Percentiles rank a stretch among this genome's conserved stretches.
Evolutionary conservation across 2,329 filamentous ascomycete species (phyloP).

Genomic region (Chrysoporthe puriensis): DNA sequence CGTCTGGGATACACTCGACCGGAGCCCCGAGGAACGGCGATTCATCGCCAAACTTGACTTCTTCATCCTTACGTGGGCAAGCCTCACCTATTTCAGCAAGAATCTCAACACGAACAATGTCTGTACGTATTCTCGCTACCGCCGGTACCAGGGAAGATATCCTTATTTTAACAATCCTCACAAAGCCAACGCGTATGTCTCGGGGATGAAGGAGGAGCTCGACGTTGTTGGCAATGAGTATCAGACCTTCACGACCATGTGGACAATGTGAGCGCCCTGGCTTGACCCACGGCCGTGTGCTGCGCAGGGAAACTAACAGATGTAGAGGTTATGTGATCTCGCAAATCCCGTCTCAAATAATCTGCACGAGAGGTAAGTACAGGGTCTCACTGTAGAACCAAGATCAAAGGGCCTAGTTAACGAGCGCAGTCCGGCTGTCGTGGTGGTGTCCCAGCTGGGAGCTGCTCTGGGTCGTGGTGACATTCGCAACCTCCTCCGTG

Average conservation of each 20-base stretch:
- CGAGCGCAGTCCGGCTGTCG: conserved; percentile 25
- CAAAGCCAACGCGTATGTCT: conserved; percentile 28
- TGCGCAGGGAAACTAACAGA: not conserved
- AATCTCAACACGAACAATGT: conserved; percentile 33
- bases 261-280: conserved; percentile 24
- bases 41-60: conserved; percentile 31
- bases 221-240: conserved; percentile 31
- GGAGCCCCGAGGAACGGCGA: conserved; percentile 23
- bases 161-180: not conserved
- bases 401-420: not conserved
- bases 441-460: conserved; percentile 31
- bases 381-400: not conserved
- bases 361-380: conserved; percentile 28
- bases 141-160: not conserved
- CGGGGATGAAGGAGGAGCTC: conserved; percentile 31
- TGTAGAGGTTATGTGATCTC: conserved; percentile 29
- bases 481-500: conserved; percentile 28
- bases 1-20: conserved; percentile 30
- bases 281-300: not conserved
- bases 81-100: conserved; percentile 35
- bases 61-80: conserved; percentile 33
- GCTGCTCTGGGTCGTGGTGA: conserved; percentile 29
- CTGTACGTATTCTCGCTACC: conserved; percentile 13
- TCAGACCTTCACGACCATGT: conserved; percentile 30
- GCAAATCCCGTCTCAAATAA: conserved; percentile 29